Evolutionary conservation across 1,284 basidiomycete species (phyloP).

Genomic region (Hemileia vastatrix): DNA sequence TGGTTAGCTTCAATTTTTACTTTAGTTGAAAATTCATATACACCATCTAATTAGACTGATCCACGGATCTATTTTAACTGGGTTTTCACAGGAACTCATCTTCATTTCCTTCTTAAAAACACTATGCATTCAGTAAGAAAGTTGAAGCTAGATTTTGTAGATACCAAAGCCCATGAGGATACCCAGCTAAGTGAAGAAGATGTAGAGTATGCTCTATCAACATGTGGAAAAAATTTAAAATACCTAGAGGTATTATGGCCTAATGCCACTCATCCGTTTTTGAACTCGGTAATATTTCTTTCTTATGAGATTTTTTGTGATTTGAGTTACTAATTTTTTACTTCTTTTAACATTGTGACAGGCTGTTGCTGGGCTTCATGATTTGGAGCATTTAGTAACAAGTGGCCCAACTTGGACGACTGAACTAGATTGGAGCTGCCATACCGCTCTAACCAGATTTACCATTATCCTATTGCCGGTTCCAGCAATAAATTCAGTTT

Average conservation of each 20-base stretch:
- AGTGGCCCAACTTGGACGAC: neutral
- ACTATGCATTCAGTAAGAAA: slow-evolving; percentile 8
- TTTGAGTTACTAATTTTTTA: neutral
- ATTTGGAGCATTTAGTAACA: neutral
- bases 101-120: slow-evolving; percentile 9
- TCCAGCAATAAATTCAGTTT: too few species aligned
- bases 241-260: slow-evolving; percentile 13
- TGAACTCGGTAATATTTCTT: slow-evolving; percentile 7
- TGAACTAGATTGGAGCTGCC: too few species aligned
- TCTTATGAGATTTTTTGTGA: neutral
- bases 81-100: slow-evolving; percentile 3
- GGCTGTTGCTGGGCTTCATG: slow-evolving; percentile 7
- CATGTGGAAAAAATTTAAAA: slow-evolving; percentile 3
- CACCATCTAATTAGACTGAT: neutral
- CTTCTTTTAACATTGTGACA: neutral
- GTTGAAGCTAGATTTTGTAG: slow-evolving; percentile 7
- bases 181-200: slow-evolving; percentile 12
- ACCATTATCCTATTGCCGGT: too few species aligned
- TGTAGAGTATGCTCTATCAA: neutral
- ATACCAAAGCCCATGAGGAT: neutral
- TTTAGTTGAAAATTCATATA: neutral
- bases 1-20: neutral
- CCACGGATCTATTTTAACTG: neutral
- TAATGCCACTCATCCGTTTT: slow-evolving; percentile 4
- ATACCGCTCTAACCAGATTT: too few species aligned